Conservation (phyloP, 768 basidiomycete genomes). For the Cubamyces sp. region DNA sequence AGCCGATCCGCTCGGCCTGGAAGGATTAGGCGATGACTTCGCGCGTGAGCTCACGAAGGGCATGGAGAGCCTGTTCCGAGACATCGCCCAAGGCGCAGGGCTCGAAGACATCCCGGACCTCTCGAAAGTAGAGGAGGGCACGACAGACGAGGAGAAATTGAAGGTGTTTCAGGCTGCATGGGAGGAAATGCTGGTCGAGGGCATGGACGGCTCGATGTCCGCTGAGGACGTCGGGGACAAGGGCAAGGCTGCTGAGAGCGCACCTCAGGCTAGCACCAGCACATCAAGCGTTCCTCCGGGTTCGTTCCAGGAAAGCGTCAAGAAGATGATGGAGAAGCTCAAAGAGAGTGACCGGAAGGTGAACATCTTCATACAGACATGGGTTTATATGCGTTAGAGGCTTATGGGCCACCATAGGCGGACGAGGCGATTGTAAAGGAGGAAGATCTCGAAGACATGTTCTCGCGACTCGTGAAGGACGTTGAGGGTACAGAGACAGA, state of each 20-base stretch:
- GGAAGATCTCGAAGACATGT: constrained; percentile 52
- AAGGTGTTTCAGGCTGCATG: constrained; percentile 59
- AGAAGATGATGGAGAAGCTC: constrained; percentile 74
- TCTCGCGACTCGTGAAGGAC: constrained; percentile 50
- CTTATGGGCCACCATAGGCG: constrained; percentile 22
- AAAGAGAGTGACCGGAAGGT: constrained; percentile 57
- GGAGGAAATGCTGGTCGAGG: constrained; percentile 73
- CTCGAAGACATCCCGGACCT: constrained; percentile 14
- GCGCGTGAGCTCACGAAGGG: constrained; percentile 43
- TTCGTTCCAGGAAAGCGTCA: constrained; percentile 71
- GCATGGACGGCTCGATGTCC: constrained; percentile 48
- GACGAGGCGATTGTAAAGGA: constrained; percentile 38
- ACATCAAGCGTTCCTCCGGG: constrained; percentile 29
- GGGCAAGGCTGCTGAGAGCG: constrained; percentile 24
- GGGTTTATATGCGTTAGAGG: not conserved
- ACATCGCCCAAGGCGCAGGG: constrained; percentile 37
- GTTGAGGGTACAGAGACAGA: constrained; percentile 37
- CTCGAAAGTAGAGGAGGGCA: constrained; percentile 6
- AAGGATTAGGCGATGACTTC: constrained; percentile 39
- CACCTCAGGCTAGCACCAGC: constrained; percentile 13
- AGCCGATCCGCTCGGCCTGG: constrained; percentile 28
- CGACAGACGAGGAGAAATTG: constrained; percentile 38
- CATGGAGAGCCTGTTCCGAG: constrained; percentile 51
- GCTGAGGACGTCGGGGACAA: constrained; percentile 20
- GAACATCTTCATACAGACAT: not conserved